Evolutionary conservation across 805 yeast species (phyloP), one percentile per base, ranked within the genome.

Genomic region (Candida coquimbonensis): DNA sequence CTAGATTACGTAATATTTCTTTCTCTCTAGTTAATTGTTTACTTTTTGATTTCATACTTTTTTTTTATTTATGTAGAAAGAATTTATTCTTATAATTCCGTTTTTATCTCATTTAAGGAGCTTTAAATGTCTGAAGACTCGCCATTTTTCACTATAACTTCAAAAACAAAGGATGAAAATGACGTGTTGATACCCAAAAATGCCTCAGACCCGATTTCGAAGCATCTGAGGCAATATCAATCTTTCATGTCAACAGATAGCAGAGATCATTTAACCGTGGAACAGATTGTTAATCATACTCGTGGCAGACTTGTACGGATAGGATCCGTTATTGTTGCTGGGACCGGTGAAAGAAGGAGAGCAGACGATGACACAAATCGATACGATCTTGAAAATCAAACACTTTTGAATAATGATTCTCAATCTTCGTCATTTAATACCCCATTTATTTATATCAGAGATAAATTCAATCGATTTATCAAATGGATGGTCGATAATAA

Each of bases 261-360:
- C 33, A 38, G 40, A 17, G 53, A 47, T 32, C 40, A 40, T 19
- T 31, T 48, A n/a, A 45, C 48, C 7, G 48, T 45, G 9, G 47
- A 47, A 14, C 47, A 44, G 21, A 42, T 51, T 3, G 33, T 53
- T 8, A 43, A 39, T 13, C 41, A 42, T 24, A 52, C 51, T 0
- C 56, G 52, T 6, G 50, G 51, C 1, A 40, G 59, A 33, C 39
- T 57, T 8, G 45, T 56, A 14, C 36, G 61, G 37, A 46, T 53
- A 19, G 57, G 69, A 34, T 70, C 78, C 0, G 69, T 68, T 26
- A 70, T 74, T n/a, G 45, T 69, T 21, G 72, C 78, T 0, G 68
- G 67, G 24, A 69, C 78, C 0, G 78, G 75, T 1, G 66, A 63
- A 47, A 60, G 66, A 43, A 16, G 53, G 53, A 49, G 51, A 60